phyloP scores from a whole-genome alignment of 768 basidiomycete species.

The Psilocybe subaeruginosa region DNA sequence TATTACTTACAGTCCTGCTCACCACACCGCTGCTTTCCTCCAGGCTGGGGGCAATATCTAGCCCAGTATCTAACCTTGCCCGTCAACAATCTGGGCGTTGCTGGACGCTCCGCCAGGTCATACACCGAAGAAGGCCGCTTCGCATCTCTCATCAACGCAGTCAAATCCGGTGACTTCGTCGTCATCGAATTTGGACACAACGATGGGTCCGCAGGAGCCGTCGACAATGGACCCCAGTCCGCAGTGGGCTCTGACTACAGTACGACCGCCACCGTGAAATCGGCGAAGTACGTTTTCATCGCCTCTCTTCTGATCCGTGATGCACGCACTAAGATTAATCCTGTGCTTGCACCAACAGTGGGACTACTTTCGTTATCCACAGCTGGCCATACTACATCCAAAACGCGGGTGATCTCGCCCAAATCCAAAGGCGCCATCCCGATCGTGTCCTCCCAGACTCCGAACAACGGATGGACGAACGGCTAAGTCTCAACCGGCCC shows the following conservation, averaged over 20 bases:
- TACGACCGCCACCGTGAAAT: slow-evolving; percentile 35
- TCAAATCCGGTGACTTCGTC: slow-evolving; percentile 42
- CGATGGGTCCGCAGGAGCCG: slow-evolving; percentile 37
- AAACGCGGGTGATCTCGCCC: slow-evolving; percentile 42
- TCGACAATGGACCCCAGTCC: slow-evolving; percentile 45
- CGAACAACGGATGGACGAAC: slow-evolving; percentile 45
- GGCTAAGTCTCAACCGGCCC: slow-evolving; percentile 34
- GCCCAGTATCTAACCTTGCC: slow-evolving; percentile 42
- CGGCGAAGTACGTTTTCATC: slow-evolving; percentile 30
- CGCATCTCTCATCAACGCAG: slow-evolving; percentile 41
- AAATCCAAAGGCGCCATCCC: slow-evolving; percentile 49
- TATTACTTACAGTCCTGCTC: background rate
- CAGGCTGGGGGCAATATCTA: slow-evolving; percentile 50
- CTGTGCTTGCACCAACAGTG: slow-evolving; percentile 25
- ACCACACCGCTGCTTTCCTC: no score
- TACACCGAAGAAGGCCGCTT: slow-evolving; percentile 53
- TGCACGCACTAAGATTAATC: background rate
- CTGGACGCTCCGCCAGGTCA: slow-evolving; percentile 47
- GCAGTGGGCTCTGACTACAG: slow-evolving; percentile 37
- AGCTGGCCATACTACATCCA: slow-evolving; percentile 50
- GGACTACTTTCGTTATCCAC: slow-evolving; percentile 41
- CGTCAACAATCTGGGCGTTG: slow-evolving; percentile 49
- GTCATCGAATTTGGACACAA: slow-evolving; percentile 55
- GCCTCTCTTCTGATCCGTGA: background rate
- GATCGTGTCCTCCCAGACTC: slow-evolving; percentile 52